Evolutionary conservation across 2,329 filamentous ascomycete species (phyloP), one percentile per base, ranked within the genome.

Genomic region (Fusarium ambrosium): DNA sequence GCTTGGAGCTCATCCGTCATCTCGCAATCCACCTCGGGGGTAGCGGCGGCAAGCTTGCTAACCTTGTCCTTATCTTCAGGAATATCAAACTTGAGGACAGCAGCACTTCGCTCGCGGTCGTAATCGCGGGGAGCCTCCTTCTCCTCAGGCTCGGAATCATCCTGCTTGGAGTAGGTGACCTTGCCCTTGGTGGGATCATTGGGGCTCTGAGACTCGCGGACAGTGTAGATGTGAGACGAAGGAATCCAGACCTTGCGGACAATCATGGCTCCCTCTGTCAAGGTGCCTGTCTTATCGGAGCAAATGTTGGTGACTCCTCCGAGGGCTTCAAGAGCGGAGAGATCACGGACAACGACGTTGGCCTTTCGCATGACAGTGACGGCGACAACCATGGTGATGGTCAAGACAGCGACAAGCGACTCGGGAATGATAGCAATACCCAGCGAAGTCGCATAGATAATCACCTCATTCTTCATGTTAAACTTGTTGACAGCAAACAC

Each of bases 241-340:
- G 91, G 91, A 43, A 93, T 87, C 89, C 91, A 93, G 0, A 89
- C 90, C 79, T 92, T 91, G 72, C 90, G 87, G 18, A 92, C 89
- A 72, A 93, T 90, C 92, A 93, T 93, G 76, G 91, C 91, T 39
- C 92, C 90, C 75, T 92, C 89, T 0, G 91, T 92, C 16, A 92
- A 83, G 0, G 92, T 94, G 16, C 92, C 92, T 0, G 92, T 94
- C 82, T 93, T 93, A 83, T 93, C 92, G 27, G 91, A 93, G 82
- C 92, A 94, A 77, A 94, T 92, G 78, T 93, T 91, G 66, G 91
- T 93, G 27, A 94, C 91, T 51, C 90, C 92, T 14, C 92, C 92
- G 2, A 94, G 87, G 14, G 92, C 91, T 77, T 94, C 92, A 0
- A 94, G 86, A 0, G 91, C 90, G 4, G 90, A 90, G 51, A 94